Conservation (phyloP, 352 stramenopile species). For the Phytophthora foliorum region DNA sequence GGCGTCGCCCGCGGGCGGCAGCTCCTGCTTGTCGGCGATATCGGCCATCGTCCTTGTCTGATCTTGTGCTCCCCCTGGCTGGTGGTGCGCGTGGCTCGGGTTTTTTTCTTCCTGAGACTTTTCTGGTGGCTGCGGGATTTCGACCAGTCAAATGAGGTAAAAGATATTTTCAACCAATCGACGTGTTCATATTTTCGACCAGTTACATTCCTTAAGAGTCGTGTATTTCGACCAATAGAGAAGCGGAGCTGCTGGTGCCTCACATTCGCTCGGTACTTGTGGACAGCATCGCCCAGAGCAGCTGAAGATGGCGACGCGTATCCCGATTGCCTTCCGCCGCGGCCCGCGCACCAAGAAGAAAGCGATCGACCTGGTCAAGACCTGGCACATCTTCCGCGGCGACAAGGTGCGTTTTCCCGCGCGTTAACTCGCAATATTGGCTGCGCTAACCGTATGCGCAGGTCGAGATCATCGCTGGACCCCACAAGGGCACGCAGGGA, state of each 20-base stretch:
- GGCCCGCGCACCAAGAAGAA: constrained; percentile 83
- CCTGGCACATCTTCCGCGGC: constrained; percentile 82
- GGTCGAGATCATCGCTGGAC: constrained; percentile 86
- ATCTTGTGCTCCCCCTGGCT: constrained; percentile 32
- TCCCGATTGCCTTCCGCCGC: constrained; percentile 83
- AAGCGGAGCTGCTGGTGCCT: constrained; percentile 7
- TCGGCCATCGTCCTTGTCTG: constrained; percentile 57
- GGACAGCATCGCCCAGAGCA: constrained; percentile 26
- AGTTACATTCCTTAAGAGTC: not conserved
- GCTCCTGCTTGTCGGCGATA: constrained; percentile 60
- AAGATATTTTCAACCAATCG: not conserved
- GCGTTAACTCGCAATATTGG: not conserved
- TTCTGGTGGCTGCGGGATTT: constrained; percentile 53
- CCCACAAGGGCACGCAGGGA: constrained; percentile 87
- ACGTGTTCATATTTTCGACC: not conserved
- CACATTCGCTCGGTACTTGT: constrained; percentile 18
- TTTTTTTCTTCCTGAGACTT: constrained; percentile 39
- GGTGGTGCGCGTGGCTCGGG: constrained; percentile 31
- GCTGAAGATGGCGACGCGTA: constrained; percentile 70
- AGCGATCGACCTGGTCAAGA: constrained; percentile 83
- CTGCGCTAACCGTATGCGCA: constrained; percentile 23
- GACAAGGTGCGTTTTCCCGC: constrained; percentile 60
- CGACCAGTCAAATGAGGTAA: constrained; percentile 3
- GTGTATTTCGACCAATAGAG: constrained; percentile 27
- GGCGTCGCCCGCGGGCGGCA: constrained; percentile 43